phyloP scores from a whole-genome alignment of 1,284 basidiomycete species.

The Anthracocystis panici-leucophaei region DNA sequence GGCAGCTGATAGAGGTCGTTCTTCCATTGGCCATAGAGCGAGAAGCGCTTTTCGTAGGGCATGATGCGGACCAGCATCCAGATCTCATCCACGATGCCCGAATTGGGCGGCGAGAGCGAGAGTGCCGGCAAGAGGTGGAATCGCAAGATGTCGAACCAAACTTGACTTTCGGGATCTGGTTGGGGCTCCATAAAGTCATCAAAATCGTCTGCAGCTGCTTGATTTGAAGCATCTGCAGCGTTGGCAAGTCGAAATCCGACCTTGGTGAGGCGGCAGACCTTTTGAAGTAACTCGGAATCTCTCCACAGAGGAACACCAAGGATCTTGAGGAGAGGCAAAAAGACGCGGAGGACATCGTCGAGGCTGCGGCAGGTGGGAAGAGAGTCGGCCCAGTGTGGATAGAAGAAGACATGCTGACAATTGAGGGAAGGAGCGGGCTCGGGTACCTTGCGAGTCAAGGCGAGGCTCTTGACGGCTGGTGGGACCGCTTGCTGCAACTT shows the following conservation, averaged over 20 bases:
- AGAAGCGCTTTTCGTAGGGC: conserved; percentile 84
- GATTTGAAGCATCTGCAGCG: conserved; percentile 15
- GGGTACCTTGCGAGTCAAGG: conserved; percentile 58
- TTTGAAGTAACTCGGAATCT: conserved; percentile 56
- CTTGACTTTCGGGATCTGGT: conserved; percentile 61
- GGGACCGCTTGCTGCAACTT: conserved; percentile 32
- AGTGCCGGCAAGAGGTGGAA: conserved; percentile 86
- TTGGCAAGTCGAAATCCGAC: conserved; percentile 41
- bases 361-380: conserved; percentile 46
- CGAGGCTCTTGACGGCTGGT: conserved; percentile 26
- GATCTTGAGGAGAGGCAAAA: conserved; percentile 63
- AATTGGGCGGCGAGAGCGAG: conserved; percentile 81
- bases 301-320: conserved; percentile 59
- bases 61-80: conserved; percentile 78
- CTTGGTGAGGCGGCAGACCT: conserved; percentile 57
- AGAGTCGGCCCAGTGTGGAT: conserved; percentile 53
- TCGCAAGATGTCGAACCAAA: conserved; percentile 85
- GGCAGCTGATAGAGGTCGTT: conserved; percentile 73
- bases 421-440: conserved; percentile 53
- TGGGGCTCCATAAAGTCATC: conserved; percentile 30
- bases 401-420: conserved; percentile 61
- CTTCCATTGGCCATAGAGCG: conserved; percentile 96
- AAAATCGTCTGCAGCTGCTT: conserved; percentile 11
- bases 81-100: conserved; percentile 73
- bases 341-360: conserved; percentile 44